Percentiles rank a stretch among this genome's conserved stretches.
Evolutionary conservation across 257 asterid genomes (phyloP).

Genomic region (Solanum tacnaense): DNA sequence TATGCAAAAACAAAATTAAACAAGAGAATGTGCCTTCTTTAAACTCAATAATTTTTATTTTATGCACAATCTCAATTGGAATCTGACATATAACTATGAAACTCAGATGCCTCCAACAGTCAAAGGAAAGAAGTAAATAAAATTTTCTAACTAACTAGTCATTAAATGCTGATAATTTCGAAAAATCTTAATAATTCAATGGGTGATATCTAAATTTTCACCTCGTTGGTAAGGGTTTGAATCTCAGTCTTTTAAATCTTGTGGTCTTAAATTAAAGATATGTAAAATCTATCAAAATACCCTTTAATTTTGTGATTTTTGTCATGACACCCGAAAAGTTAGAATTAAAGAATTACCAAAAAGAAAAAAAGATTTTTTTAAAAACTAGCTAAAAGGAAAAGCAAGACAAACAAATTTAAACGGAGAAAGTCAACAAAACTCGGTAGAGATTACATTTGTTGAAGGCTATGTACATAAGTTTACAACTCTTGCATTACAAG

Average conservation of each 20-base stretch:
- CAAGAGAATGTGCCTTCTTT: background rate
- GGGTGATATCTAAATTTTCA: no score
- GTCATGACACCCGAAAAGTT: no score
- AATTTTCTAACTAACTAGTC: background rate
- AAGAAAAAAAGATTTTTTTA: no score
- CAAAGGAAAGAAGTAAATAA: background rate
- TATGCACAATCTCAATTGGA: background rate
- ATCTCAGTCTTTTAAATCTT: rapidly evolving
- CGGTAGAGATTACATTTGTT: background rate
- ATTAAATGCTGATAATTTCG: background rate
- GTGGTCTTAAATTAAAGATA: background rate
- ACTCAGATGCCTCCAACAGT: background rate
- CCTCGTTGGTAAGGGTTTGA: no score
- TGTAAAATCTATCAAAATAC: no score
- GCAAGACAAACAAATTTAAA: no score
- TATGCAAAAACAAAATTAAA: background rate
- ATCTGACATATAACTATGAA: background rate
- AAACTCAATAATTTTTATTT: background rate
- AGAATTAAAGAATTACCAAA: no score
- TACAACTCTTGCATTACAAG: background rate
- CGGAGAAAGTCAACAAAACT: background rate
- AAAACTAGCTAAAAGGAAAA: background rate
- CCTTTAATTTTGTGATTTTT: no score
- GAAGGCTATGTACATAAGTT: background rate
- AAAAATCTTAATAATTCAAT: rapidly evolving